These are phyloP conservation scores for Didymella pomorum DNA, from an alignment of 2,329 filamentous ascomycete species.

Conservation along the genomic window DNA sequence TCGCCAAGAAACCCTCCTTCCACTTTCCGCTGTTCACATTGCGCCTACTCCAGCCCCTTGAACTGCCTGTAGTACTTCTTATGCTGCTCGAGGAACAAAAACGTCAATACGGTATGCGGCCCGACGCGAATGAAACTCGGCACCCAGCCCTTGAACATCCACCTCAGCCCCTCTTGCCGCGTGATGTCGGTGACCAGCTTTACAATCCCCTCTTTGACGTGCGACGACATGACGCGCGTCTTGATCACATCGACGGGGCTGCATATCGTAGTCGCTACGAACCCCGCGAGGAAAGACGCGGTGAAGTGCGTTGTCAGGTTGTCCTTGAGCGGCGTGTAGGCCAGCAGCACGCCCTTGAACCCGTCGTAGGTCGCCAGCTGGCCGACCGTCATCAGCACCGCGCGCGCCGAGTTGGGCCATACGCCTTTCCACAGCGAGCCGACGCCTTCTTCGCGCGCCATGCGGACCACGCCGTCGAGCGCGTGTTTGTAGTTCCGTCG, in stretches of 20 bases:
- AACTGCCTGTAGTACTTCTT: constrained; percentile 72
- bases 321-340: constrained; percentile 70
- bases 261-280: constrained; percentile 84
- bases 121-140: constrained; percentile 75
- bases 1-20: no score
- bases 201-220: constrained; percentile 62
- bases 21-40: no score
- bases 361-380: constrained; percentile 86
- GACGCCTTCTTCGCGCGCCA: constrained; percentile 85
- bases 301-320: constrained; percentile 79
- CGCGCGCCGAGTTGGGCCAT: constrained; percentile 81
- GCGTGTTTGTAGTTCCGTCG: constrained; percentile 90
- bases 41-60: constrained; percentile 30
- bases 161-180: constrained; percentile 73
- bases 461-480: constrained; percentile 82
- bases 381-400: constrained; percentile 85
- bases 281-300: constrained; percentile 78
- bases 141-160: constrained; percentile 92
- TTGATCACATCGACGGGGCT: constrained; percentile 90
- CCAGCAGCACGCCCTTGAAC: constrained; percentile 75
- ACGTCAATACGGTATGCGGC: constrained; percentile 84
- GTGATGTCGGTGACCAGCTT: constrained; percentile 72
- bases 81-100: constrained; percentile 86
- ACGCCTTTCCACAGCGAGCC: constrained; percentile 82
- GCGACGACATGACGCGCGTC: constrained; percentile 82